phyloP scores from a whole-genome alignment of 257 asterid species.

The Datura wrightii region DNA sequence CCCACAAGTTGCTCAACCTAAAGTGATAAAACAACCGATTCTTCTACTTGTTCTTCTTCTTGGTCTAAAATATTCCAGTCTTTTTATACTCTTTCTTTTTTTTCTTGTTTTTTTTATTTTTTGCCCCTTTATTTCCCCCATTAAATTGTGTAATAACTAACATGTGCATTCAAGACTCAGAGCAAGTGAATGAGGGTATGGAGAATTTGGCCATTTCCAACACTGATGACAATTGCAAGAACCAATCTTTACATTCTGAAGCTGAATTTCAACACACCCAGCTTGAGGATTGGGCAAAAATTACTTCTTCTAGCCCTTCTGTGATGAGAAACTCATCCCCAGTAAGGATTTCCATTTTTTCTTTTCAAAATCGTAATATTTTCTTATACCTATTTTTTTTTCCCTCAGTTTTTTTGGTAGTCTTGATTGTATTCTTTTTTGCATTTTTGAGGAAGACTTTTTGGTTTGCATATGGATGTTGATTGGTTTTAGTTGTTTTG shows the following conservation, averaged over 20 bases:
- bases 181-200: conserved; percentile 63
- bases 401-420: background rate
- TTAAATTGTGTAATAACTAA: conserved; percentile 9
- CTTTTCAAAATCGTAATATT: background rate
- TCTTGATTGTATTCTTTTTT: background rate
- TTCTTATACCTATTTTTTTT: background rate
- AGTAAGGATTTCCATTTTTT: conserved; percentile 44
- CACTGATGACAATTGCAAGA: conserved; percentile 45
- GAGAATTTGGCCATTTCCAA: conserved; percentile 55
- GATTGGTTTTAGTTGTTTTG: background rate
- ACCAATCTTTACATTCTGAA: conserved; percentile 50
- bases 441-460: background rate
- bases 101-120: too few species aligned
- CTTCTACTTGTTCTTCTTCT: background rate
- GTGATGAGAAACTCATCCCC: conserved; percentile 55
- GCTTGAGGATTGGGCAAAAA: conserved; percentile 40
- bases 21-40: conserved; percentile 36
- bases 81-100: background rate
- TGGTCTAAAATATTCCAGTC: conserved; percentile 13
- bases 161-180: conserved; percentile 83
- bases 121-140: background rate
- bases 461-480: conserved; percentile 8
- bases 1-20: conserved; percentile 40
- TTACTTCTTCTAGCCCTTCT: conserved; percentile 38
- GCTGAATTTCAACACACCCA: conserved; percentile 45